Conservation (phyloP, 768 basidiomycete species). For the Gelatoporia subvermispora region DNA sequence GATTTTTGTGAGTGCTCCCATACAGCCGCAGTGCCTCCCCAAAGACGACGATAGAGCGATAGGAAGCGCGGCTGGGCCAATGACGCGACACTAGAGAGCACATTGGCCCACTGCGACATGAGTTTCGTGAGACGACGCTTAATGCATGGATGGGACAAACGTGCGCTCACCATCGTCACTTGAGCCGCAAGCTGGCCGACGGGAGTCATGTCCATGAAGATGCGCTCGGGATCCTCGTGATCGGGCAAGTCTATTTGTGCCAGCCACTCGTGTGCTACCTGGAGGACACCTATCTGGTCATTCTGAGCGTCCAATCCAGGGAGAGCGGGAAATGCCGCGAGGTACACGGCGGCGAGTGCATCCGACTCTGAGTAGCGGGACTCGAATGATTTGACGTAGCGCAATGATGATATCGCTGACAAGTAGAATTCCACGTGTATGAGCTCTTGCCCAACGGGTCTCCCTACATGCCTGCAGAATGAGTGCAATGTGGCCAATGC, state of each 20-base stretch:
- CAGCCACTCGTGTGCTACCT: slow-evolving; percentile 74
- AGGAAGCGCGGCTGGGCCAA: slow-evolving; percentile 62
- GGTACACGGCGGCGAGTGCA: slow-evolving; percentile 73
- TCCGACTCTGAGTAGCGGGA: slow-evolving; percentile 60
- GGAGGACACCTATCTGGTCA: slow-evolving; percentile 71
- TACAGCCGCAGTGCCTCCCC: slow-evolving; percentile 44
- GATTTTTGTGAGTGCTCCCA: slow-evolving; percentile 31
- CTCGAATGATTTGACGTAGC: slow-evolving; percentile 46
- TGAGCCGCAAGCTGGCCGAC: slow-evolving; percentile 60
- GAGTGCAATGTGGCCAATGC: slow-evolving; percentile 72
- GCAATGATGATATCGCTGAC: slow-evolving; percentile 61
- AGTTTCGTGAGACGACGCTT: slow-evolving; percentile 3
- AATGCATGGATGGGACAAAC: background rate
- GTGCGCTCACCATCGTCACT: slow-evolving; percentile 52
- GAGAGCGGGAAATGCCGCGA: slow-evolving; percentile 69
- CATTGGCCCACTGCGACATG: slow-evolving; percentile 64
- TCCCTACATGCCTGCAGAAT: slow-evolving; percentile 44
- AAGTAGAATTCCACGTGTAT: slow-evolving; percentile 41
- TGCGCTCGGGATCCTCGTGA: slow-evolving; percentile 60
- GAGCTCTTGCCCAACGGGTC: slow-evolving; percentile 53
- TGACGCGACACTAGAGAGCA: slow-evolving; percentile 62
- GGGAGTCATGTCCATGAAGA: slow-evolving; percentile 49
- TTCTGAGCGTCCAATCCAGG: slow-evolving; percentile 55
- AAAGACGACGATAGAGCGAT: slow-evolving; percentile 59
- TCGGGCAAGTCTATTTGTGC: slow-evolving; percentile 55